These are phyloP conservation scores for Plenodomus lindquistii DNA, from an alignment of 2,329 filamentous ascomycete genomes.

Conservation along the genomic window DNA sequence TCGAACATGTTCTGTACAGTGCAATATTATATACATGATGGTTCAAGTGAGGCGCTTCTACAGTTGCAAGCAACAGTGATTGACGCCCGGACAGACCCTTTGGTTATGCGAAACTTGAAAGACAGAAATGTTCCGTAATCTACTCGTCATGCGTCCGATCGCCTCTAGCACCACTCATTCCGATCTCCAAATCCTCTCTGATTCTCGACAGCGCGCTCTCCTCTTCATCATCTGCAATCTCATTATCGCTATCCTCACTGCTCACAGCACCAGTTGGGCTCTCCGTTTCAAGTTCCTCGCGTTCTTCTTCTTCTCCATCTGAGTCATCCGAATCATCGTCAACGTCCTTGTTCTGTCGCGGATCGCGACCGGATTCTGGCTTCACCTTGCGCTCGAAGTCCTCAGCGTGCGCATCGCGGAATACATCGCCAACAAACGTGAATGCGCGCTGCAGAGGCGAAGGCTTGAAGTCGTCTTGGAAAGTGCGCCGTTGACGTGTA, in stretches of 20 bases:
- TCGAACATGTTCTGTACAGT: too few species aligned
- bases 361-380: slow-evolving; percentile 47
- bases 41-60: too few species aligned
- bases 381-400: slow-evolving; percentile 84
- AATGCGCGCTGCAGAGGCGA: slow-evolving; percentile 49
- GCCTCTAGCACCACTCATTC: slow-evolving; percentile 6
- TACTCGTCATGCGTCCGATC: neutral
- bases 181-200: slow-evolving; percentile 15
- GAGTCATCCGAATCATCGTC: slow-evolving; percentile 21
- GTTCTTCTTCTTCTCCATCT: slow-evolving; percentile 26
- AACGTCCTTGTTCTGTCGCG: slow-evolving; percentile 37
- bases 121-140: too few species aligned
- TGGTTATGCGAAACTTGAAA: too few species aligned
- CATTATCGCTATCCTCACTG: slow-evolving; percentile 7
- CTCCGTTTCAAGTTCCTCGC: slow-evolving; percentile 33
- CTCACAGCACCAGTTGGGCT: slow-evolving; percentile 1
- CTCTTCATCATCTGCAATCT: slow-evolving; percentile 12
- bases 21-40: too few species aligned
- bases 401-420: slow-evolving; percentile 83
- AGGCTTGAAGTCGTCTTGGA: slow-evolving; percentile 20
- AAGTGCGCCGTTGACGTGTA: slow-evolving; percentile 22
- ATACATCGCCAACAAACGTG: slow-evolving; percentile 64
- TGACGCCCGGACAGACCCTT: too few species aligned
- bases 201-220: slow-evolving; percentile 17
- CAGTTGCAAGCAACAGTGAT: too few species aligned